Conservation (phyloP, 257 asterid genomes). For the Avicennia marina region DNA sequence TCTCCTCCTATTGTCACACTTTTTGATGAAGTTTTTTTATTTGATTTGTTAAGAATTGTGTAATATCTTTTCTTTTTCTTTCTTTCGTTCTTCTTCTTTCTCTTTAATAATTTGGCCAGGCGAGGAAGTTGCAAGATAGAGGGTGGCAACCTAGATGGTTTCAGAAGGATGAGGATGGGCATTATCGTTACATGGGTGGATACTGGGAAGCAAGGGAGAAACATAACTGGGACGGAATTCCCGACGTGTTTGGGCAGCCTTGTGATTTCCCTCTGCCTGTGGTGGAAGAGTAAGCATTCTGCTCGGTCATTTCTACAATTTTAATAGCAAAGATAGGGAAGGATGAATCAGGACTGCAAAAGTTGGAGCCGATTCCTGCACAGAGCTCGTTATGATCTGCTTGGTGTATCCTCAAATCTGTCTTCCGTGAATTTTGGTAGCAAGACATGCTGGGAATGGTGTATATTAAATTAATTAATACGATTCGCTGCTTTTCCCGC, state of each 20-base stretch:
- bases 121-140: slow-evolving; percentile 89
- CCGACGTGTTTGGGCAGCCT: slow-evolving; percentile 68
- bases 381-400: background rate
- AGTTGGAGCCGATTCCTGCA: no score
- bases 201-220: slow-evolving; percentile 92
- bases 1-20: no score
- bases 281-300: slow-evolving; percentile 21
- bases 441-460: slow-evolving; percentile 3
- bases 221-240: slow-evolving; percentile 70
- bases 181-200: slow-evolving; percentile 72
- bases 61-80: no score
- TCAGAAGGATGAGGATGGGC: slow-evolving; percentile 74
- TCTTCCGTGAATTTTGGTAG: slow-evolving; percentile 10
- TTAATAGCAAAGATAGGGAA: background rate
- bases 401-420: background rate
- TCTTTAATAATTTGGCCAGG: slow-evolving; percentile 37
- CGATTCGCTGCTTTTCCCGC: background rate
- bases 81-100: no score
- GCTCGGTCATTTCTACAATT: slow-evolving; percentile 10
- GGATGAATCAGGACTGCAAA: background rate
- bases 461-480: background rate
- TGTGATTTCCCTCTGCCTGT: slow-evolving; percentile 30
- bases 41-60: background rate
- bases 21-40: no score
- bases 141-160: slow-evolving; percentile 99